phyloP scores from a whole-genome alignment of 805 yeast genomes.

The Wickerhamomyces bisporus region DNA sequence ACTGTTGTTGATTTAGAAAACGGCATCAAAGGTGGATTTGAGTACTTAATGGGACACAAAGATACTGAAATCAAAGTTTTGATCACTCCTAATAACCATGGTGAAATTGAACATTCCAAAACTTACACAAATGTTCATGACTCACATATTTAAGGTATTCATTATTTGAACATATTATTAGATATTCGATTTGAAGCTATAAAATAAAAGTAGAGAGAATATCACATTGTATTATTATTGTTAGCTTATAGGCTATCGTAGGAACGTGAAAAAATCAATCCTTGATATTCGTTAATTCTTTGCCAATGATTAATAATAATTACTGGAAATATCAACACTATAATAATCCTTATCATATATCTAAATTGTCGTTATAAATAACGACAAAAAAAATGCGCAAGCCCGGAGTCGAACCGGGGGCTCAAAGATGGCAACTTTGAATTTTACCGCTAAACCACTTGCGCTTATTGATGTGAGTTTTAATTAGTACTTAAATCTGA shows the following conservation, averaged over 20 bases:
- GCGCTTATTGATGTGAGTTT: slow-evolving; percentile 32
- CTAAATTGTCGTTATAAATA: no score
- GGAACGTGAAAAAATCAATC: no score
- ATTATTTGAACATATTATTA: no score
- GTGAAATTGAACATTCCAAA: slow-evolving; percentile 26
- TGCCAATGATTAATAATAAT: no score
- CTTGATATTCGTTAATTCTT: no score
- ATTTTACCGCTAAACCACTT: slow-evolving; percentile 54
- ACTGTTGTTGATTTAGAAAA: slow-evolving; percentile 45
- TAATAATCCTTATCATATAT: no score
- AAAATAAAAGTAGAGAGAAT: no score
- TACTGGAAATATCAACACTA: no score
- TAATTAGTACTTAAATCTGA: no score
- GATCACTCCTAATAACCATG: slow-evolving; percentile 42
- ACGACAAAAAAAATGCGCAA: slow-evolving; percentile 36
- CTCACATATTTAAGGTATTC: neutral
- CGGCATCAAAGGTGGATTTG: slow-evolving; percentile 49
- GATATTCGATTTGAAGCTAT: no score
- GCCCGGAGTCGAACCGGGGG: slow-evolving; percentile 61
- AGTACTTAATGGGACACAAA: slow-evolving; percentile 45
- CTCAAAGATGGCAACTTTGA: slow-evolving; percentile 53
- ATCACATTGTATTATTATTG: no score
- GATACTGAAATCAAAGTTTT: slow-evolving; percentile 51
- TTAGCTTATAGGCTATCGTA: no score
- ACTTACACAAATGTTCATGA: slow-evolving; percentile 8